phyloP scores from a whole-genome alignment of 768 basidiomycete species.

The Pholiota microspora region DNA sequence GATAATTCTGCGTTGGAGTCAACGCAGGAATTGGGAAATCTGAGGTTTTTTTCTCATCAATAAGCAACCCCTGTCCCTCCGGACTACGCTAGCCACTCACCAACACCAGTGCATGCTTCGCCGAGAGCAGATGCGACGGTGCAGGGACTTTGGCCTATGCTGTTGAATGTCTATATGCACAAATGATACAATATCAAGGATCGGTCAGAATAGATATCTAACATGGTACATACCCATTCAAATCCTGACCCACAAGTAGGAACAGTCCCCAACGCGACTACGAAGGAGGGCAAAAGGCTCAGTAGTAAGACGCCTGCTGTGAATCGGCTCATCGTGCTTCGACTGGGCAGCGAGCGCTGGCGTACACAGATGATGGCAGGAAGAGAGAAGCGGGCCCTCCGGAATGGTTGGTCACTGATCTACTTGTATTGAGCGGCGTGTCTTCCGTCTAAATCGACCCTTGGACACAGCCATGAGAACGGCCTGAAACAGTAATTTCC shows the following conservation, averaged over 20 bases:
- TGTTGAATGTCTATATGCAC: constrained; percentile 2
- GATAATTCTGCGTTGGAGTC: neutral
- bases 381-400: neutral
- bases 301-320: neutral
- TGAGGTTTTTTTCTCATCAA: neutral
- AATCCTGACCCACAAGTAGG: constrained; percentile 1
- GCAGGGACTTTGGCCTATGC: constrained; percentile 2
- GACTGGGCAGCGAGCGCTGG: neutral
- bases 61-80: neutral
- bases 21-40: constrained; percentile 4
- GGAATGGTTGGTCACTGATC: neutral
- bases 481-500: neutral
- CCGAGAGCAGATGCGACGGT: constrained; percentile 5
- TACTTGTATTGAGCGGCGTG: neutral
- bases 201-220: neutral
- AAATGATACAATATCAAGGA: constrained; percentile 1
- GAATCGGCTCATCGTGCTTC: neutral
- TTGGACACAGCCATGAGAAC: neutral
- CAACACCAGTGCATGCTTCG: constrained; percentile 6
- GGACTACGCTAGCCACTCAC: neutral
- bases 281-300: neutral
- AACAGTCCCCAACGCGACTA: neutral
- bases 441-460: neutral
- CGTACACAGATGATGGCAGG: neutral
- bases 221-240: neutral